Conservation (phyloP, 805 yeast species). For the Wickerhamiella alocasiicola region DNA sequence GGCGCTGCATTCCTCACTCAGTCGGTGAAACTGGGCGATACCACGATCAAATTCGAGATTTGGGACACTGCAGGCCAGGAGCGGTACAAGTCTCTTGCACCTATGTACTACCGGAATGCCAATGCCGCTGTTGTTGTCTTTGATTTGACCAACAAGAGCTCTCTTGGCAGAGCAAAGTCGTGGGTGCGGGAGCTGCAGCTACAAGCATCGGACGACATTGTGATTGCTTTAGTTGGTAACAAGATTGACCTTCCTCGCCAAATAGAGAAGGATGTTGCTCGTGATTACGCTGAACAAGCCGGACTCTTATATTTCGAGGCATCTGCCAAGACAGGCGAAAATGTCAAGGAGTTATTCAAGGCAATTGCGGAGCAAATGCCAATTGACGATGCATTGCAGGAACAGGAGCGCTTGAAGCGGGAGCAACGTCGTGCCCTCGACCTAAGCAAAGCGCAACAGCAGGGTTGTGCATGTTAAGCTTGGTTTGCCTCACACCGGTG, state of each 20-base stretch:
- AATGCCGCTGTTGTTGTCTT: constrained; percentile 80
- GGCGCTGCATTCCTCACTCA: constrained; percentile 98
- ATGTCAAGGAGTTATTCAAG: constrained; percentile 38
- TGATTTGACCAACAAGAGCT: constrained; percentile 56
- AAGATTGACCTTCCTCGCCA: constrained; percentile 55
- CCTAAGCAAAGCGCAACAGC: constrained; percentile 16
- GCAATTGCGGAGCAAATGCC: constrained; percentile 39
- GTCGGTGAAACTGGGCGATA: constrained; percentile 39
- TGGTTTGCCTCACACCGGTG: too few species aligned
- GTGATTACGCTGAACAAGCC: constrained; percentile 43
- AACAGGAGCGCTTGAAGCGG: constrained; percentile 20
- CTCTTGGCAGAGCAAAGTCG: constrained; percentile 65
- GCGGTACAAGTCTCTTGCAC: constrained; percentile 68
- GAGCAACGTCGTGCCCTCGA: constrained; percentile 20
- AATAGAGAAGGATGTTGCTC: constrained; percentile 31
- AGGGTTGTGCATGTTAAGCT: constrained; percentile 30
- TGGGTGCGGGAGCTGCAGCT: constrained; percentile 90
- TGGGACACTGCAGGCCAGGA: constrained; percentile 98
- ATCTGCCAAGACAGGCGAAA: constrained; percentile 62
- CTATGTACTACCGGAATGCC: constrained; percentile 72
- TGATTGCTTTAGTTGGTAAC: constrained; percentile 81
- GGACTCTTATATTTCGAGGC: constrained; percentile 42
- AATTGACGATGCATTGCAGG: constrained; percentile 26
- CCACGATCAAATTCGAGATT: constrained; percentile 37
- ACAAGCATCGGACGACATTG: constrained; percentile 61